Percentiles rank a stretch among this genome's conserved stretches.
These are phyloP conservation scores for Penicillium roqueforti DNA, from an alignment of 495 filamentous ascomycete species.

Conservation along the genomic window DNA sequence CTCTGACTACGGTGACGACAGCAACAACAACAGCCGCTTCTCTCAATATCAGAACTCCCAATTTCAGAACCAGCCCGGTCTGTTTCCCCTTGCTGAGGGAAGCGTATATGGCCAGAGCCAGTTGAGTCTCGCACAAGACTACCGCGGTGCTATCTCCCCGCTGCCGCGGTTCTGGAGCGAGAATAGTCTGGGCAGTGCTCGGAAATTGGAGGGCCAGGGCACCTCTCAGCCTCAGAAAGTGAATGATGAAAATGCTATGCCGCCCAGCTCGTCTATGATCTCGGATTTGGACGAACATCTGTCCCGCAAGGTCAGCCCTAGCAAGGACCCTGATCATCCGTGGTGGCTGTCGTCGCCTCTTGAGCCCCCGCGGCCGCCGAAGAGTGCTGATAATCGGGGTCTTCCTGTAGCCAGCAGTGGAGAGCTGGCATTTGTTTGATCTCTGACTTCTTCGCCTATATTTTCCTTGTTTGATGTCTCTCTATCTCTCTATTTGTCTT, in stretches of 20 bases:
- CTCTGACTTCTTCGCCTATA: not conserved
- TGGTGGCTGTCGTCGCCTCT: constrained; percentile 12
- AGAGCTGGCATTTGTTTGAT: constrained; percentile 34
- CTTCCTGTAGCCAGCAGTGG: constrained; percentile 29
- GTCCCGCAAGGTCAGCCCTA: constrained; percentile 19
- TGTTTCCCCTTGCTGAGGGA: constrained; percentile 26
- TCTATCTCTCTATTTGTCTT: constrained; percentile 2
- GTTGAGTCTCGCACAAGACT: constrained; percentile 40
- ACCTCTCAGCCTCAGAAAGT: constrained; percentile 3
- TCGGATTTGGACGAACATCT: constrained; percentile 29
- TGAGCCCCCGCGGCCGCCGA: constrained; percentile 20
- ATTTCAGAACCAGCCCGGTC: constrained; percentile 23
- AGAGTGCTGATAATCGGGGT: constrained; percentile 15
- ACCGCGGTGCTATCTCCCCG: constrained; percentile 41
- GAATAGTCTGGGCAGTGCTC: constrained; percentile 29
- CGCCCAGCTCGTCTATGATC: constrained; percentile 24
- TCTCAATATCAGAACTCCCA: constrained; percentile 29
- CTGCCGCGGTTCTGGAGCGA: constrained; percentile 44
- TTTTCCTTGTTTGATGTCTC: not conserved
- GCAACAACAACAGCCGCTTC: constrained; percentile 23
- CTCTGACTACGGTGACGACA: constrained; percentile 41
- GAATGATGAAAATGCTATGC: constrained; percentile 13
- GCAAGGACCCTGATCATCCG: constrained; percentile 9
- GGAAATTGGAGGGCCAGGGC: constrained; percentile 20
- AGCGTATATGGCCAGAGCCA: constrained; percentile 31